A percentile compares a stretch with the other conserved stretches of the same genome.
These are phyloP conservation scores for Ruellia speciosa DNA, from an alignment of 305 asterid species.

Conservation along the genomic window DNA sequence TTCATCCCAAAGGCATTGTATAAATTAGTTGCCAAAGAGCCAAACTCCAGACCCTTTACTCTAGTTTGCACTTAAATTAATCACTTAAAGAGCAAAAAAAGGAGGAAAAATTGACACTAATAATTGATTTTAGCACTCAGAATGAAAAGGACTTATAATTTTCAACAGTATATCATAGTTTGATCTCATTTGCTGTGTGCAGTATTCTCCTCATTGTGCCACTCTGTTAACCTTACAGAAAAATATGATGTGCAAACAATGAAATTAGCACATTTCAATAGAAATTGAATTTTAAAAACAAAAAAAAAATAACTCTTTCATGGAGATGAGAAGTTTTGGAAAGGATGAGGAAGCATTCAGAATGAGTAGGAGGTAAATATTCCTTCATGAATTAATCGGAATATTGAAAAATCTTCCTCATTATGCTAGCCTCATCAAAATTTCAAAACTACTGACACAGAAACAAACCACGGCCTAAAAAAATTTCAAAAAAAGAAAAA, in stretches of 20 bases:
- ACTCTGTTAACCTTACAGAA: no score
- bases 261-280: no score
- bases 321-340: no score
- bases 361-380: slow-evolving; percentile 74
- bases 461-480: not conserved
- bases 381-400: slow-evolving; percentile 59
- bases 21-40: slow-evolving; percentile 29
- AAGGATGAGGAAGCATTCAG: slow-evolving; percentile 42
- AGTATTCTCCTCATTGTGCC: slow-evolving; percentile 40
- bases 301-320: not conserved
- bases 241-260: not conserved
- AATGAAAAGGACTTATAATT: slow-evolving; percentile 58
- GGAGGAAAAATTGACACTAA: no score
- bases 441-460: not conserved
- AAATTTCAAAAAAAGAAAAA: no score
- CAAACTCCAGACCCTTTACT: slow-evolving; percentile 50
- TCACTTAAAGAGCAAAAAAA: not conserved
- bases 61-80: not conserved
- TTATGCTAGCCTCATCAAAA: slow-evolving; percentile 26
- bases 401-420: slow-evolving; percentile 36
- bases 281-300: not conserved
- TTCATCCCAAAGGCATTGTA: slow-evolving; percentile 51
- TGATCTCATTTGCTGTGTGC: not conserved
- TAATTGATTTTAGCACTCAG: slow-evolving; percentile 37
- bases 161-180: slow-evolving; percentile 14